These are phyloP conservation scores for Calonectria leucothoes DNA, from an alignment of 2,329 filamentous ascomycete genomes.

Conservation along the genomic window DNA sequence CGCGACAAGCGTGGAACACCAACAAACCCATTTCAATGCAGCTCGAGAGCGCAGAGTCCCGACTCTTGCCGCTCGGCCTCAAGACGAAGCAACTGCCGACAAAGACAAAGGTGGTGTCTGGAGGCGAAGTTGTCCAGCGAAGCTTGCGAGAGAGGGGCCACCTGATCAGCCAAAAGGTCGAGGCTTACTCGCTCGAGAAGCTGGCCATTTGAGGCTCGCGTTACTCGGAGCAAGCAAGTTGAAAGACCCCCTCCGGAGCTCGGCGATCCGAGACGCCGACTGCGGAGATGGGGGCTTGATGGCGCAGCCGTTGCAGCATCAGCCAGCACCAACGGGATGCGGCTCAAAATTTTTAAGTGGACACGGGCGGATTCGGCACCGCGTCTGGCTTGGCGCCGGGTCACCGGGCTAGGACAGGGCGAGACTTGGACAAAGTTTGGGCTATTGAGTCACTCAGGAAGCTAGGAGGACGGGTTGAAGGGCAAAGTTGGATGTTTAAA, in stretches of 20 bases:
- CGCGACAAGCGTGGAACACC: constrained; percentile 43
- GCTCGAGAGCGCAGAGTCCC: constrained; percentile 57
- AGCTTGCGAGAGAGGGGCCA: constrained; percentile 80
- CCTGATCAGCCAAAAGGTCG: constrained; percentile 82
- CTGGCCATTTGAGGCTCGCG: constrained; percentile 69
- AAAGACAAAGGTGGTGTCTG: constrained; percentile 70
- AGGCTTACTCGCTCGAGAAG: constrained; percentile 85
- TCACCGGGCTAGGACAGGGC: constrained; percentile 17
- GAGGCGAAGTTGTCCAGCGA: constrained; percentile 77
- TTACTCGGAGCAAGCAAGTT: constrained; percentile 6
- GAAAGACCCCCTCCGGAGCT: not conserved
- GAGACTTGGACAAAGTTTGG: not conserved
- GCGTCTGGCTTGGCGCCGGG: constrained; percentile 9
- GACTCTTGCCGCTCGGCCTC: constrained; percentile 78
- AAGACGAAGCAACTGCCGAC: constrained; percentile 67
- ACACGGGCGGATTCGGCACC: not conserved
- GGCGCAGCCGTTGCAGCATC: not conserved
- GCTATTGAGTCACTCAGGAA: not conserved
- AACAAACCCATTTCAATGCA: constrained; percentile 57
- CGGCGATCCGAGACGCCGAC: not conserved
- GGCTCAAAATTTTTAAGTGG: constrained; percentile 21
- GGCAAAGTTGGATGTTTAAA: not conserved
- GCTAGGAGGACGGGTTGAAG: not conserved
- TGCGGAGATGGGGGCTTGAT: constrained; percentile 4
- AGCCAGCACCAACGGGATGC: constrained; percentile 12